These are phyloP conservation scores for Pichia sorboxylosa DNA, from an alignment of 1,139 yeast species.

Conservation along the genomic window DNA sequence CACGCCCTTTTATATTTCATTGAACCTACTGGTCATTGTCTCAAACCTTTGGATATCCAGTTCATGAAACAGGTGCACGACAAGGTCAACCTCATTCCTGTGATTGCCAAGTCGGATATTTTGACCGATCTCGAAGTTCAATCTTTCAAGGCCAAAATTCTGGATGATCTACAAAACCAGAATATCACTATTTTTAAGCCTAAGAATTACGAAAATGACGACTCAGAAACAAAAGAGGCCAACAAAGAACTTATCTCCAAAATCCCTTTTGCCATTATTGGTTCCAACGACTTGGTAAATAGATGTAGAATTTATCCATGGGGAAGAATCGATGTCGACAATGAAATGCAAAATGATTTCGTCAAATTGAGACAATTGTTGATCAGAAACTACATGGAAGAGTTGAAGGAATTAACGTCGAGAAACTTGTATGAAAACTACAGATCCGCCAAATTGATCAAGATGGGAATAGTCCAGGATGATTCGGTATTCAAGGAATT, in stretches of 20 bases:
- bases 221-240: constrained; percentile 63
- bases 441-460: constrained; percentile 69
- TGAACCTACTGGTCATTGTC: constrained; percentile 94
- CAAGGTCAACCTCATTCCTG: constrained; percentile 87
- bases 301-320: constrained; percentile 96
- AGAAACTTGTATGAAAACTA: constrained; percentile 75
- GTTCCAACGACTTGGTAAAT: constrained; percentile 68
- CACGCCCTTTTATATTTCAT: constrained; percentile 85
- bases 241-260: constrained; percentile 56
- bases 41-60: constrained; percentile 78
- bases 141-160: constrained; percentile 62
- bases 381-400: constrained; percentile 86
- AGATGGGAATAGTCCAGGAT: constrained; percentile 90
- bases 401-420: constrained; percentile 78
- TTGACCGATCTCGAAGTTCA: constrained; percentile 77
- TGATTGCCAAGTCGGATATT: constrained; percentile 91
- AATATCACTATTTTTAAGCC: constrained; percentile 75
- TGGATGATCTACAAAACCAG: constrained; percentile 66
- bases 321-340: constrained; percentile 96
- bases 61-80: constrained; percentile 84
- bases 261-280: constrained; percentile 91
- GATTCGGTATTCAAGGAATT: constrained; percentile 83
- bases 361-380: constrained; percentile 81
- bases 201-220: constrained; percentile 69
- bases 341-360: constrained; percentile 90